Evolutionary conservation across 2,329 filamentous ascomycete genomes (phyloP).

Genomic region (Metarhizium humberi): DNA sequence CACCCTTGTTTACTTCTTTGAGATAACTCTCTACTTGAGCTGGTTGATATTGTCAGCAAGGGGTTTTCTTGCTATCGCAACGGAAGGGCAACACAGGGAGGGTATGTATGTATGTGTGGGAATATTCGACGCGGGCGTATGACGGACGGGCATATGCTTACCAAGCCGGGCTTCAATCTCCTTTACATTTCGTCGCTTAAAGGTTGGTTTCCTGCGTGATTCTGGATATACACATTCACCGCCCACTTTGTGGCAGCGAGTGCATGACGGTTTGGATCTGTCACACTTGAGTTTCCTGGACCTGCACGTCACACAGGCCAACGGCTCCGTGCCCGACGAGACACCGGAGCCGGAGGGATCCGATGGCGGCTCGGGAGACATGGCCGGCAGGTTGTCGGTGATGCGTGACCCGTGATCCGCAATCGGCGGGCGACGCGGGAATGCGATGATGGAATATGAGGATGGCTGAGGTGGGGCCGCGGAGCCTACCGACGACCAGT

Average conservation of each 20-base stretch:
- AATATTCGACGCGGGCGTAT: not conserved
- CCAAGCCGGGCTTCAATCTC: conserved; percentile 80
- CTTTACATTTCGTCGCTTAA: conserved; percentile 84
- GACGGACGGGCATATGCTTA: conserved; percentile 28
- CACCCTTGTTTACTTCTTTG: conserved; percentile 48
- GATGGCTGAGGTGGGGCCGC: not conserved
- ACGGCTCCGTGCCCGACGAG: conserved; percentile 29
- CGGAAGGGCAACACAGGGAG: too few species aligned
- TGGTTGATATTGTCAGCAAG: conserved; percentile 21
- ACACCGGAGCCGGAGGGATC: not conserved
- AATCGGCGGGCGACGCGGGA: too few species aligned
- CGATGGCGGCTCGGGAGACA: not conserved
- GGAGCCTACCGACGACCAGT: not conserved
- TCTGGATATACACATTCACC: conserved; percentile 83
- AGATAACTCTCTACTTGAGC: conserved; percentile 76
- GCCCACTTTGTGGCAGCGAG: conserved; percentile 65
- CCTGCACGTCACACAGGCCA: conserved; percentile 78
- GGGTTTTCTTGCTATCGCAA: not conserved
- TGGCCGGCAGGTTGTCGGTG: not conserved
- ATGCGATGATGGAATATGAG: not conserved
- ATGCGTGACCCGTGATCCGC: not conserved
- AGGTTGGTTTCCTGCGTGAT: conserved; percentile 76
- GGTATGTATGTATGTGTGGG: too few species aligned
- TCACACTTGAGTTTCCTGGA: conserved; percentile 84
- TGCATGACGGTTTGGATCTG: conserved; percentile 67